phyloP scores from a whole-genome alignment of 192 early-diverging fungal genomes.

The Backusella australiensis region DNA sequence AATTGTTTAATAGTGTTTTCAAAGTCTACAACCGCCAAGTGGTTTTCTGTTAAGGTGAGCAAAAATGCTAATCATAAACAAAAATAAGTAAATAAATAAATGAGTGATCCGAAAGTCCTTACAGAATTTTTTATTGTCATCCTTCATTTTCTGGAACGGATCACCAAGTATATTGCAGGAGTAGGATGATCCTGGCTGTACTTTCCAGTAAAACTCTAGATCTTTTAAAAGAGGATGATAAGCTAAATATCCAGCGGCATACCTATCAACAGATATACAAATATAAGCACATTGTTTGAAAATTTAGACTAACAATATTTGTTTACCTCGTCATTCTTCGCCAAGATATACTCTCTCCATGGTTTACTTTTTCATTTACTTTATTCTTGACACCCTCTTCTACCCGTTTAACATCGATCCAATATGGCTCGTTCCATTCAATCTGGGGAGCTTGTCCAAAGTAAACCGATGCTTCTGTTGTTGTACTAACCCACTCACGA shows the following conservation, averaged over 20 bases:
- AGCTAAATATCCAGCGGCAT: constrained; percentile 72
- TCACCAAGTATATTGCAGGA: constrained; percentile 74
- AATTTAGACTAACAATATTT: neutral
- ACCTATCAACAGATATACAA: constrained; percentile 23
- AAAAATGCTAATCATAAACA: constrained; percentile 28
- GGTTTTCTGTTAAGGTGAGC: constrained; percentile 58
- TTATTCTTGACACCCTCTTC: constrained; percentile 46
- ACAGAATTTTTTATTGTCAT: constrained; percentile 69
- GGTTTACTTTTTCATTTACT: constrained; percentile 41
- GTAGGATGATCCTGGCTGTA: constrained; percentile 77
- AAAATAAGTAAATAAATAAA: neutral
- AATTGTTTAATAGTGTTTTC: constrained; percentile 58
- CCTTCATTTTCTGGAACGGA: constrained; percentile 73
- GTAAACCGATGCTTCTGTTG: constrained; percentile 50
- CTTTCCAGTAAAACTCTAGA: constrained; percentile 77
- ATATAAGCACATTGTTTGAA: neutral
- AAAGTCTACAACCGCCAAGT: constrained; percentile 58
- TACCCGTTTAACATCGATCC: constrained; percentile 53
- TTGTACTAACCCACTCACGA: constrained; percentile 47
- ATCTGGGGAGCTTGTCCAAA: constrained; percentile 48
- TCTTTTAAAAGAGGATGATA: constrained; percentile 66
- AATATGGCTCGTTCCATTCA: constrained; percentile 63
- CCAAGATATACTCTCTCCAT: constrained; percentile 61
- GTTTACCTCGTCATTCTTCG: constrained; percentile 30
- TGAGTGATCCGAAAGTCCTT: constrained; percentile 5